Conservation (phyloP, 306 rosid species). For the Geum urbanum region DNA sequence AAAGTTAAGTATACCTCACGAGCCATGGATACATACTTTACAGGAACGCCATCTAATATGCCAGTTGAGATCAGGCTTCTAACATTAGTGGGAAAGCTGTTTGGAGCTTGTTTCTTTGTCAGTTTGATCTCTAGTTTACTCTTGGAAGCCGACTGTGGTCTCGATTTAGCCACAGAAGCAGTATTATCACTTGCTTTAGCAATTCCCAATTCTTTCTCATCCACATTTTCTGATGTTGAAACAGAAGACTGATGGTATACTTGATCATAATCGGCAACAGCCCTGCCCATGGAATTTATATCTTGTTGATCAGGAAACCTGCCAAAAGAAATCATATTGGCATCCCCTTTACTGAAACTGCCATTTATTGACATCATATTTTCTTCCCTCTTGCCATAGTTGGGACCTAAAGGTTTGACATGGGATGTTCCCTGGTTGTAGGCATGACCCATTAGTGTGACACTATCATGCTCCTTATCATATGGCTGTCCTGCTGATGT, state of each 20-base stretch:
- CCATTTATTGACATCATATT: slow-evolving; percentile 40
- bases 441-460: slow-evolving; percentile 44
- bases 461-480: slow-evolving; percentile 43
- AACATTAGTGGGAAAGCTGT: slow-evolving; percentile 83
- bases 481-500: slow-evolving; percentile 44
- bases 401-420: slow-evolving; percentile 37
- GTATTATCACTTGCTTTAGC: slow-evolving; percentile 35
- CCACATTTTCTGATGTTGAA: slow-evolving; percentile 40
- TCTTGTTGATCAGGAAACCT: slow-evolving; percentile 65
- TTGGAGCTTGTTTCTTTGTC: slow-evolving; percentile 73
- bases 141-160: slow-evolving; percentile 46
- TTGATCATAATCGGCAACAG: slow-evolving; percentile 42
- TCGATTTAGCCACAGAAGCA: slow-evolving; percentile 35
- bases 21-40: slow-evolving; percentile 68
- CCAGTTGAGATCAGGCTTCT: slow-evolving; percentile 76
- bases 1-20: slow-evolving; percentile 56
- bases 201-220: slow-evolving; percentile 46
- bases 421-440: slow-evolving; percentile 47
- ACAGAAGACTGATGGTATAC: slow-evolving; percentile 55
- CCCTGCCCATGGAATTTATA: slow-evolving; percentile 45
- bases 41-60: slow-evolving; percentile 84
- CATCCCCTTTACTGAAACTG: slow-evolving; percentile 46
- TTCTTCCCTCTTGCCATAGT: slow-evolving; percentile 40
- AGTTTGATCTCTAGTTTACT: slow-evolving; percentile 51
- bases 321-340: slow-evolving; percentile 49